Conservation (phyloP, 2,329 filamentous ascomycete genomes). For the Phyllosticta paracitricarpa region DNA sequence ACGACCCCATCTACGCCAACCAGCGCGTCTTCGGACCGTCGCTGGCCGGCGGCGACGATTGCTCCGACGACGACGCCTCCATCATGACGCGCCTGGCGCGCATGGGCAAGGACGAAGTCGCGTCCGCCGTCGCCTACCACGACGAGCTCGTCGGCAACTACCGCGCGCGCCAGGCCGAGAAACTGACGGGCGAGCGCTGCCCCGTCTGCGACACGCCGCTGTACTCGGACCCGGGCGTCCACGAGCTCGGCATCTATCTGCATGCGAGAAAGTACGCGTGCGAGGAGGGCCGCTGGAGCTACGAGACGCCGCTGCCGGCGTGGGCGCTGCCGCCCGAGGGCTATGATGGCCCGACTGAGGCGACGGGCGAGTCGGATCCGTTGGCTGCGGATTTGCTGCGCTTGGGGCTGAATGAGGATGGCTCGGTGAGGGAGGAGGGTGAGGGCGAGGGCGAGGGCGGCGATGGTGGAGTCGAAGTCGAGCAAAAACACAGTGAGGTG, state of each 20-base stretch:
- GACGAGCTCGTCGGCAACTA: slow-evolving; percentile 89
- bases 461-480: background rate
- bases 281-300: slow-evolving; percentile 72
- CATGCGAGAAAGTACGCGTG: slow-evolving; percentile 89
- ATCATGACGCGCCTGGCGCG: slow-evolving; percentile 74
- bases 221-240: slow-evolving; percentile 82
- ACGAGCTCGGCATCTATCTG: slow-evolving; percentile 88
- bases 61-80: slow-evolving; percentile 70
- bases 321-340: slow-evolving; percentile 81
- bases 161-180: slow-evolving; percentile 83
- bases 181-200: slow-evolving; percentile 79
- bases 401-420: slow-evolving; percentile 16
- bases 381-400: slow-evolving; percentile 34
- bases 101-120: slow-evolving; percentile 92
- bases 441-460: background rate
- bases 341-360: slow-evolving; percentile 58
- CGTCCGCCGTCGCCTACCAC: slow-evolving; percentile 84
- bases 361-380: slow-evolving; percentile 42
- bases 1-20: slow-evolving; percentile 97
- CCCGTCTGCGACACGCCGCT: slow-evolving; percentile 74
- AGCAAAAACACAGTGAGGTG: background rate
- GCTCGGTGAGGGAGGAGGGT: background rate
- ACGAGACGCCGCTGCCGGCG: slow-evolving; percentile 69
- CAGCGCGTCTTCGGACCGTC: slow-evolving; percentile 78
- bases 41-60: slow-evolving; percentile 60